phyloP scores from a whole-genome alignment of 2,329 filamentous ascomycete genomes.

The Zymoseptoria brevis region DNA sequence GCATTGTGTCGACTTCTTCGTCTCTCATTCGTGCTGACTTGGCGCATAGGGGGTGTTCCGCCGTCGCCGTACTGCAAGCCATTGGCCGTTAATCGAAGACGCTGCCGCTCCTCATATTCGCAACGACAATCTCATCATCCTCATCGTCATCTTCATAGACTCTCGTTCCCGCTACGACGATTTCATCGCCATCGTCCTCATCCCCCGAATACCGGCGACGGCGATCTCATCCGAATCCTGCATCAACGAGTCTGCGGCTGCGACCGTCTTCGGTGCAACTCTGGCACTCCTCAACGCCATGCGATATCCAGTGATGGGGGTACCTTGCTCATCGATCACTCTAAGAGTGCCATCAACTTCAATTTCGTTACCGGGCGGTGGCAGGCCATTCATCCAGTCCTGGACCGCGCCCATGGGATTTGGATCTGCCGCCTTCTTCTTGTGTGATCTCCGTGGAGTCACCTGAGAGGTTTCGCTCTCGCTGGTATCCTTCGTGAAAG shows the following conservation, averaged over 20 bases:
- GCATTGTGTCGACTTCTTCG: not conserved
- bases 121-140: not conserved
- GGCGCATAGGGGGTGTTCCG: not conserved
- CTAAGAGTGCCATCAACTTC: not conserved
- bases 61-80: not conserved
- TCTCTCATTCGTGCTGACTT: not conserved
- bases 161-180: not conserved
- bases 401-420: too few relatives aligned
- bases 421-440: too few relatives aligned
- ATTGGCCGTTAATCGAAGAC: not conserved
- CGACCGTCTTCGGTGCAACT: not conserved
- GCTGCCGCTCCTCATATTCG: not conserved
- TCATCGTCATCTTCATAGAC: not conserved
- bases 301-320: constrained; percentile 5
- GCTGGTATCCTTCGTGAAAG: not conserved
- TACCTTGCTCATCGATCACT: constrained; percentile 1
- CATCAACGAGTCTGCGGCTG: not conserved
- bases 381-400: not conserved
- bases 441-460: not conserved
- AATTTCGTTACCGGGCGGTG: not conserved
- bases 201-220: too few relatives aligned
- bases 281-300: not conserved
- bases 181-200: not conserved
- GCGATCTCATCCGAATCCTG: not conserved
- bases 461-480: not conserved